phyloP scores from a whole-genome alignment of 805 yeast genomes.

The Yarrowia sp. region DNA sequence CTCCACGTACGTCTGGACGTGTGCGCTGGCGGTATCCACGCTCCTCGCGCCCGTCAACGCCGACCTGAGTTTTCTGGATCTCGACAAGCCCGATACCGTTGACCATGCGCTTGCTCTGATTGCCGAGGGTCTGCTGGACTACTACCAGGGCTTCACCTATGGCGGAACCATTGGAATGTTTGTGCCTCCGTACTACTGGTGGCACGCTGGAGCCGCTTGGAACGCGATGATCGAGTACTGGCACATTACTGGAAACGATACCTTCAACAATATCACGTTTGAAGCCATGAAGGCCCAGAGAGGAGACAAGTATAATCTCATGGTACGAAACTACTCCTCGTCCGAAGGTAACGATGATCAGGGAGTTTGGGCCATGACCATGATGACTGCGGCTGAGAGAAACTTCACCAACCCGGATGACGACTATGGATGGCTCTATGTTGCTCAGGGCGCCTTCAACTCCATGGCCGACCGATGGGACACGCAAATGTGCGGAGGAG shows the following conservation, averaged over 20 bases:
- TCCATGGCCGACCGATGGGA: conserved; percentile 94
- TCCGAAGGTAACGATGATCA: conserved; percentile 98
- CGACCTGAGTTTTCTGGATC: conserved; percentile 36
- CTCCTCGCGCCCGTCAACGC: conserved; percentile 18
- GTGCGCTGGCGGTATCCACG: conserved; percentile 11
- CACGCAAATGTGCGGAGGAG: conserved; percentile 68
- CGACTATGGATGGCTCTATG: conserved; percentile 72
- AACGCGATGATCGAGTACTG: conserved; percentile 81
- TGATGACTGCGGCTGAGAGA: conserved; percentile 87
- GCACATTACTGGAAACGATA: conserved; percentile 64
- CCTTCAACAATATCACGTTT: conserved; percentile 58
- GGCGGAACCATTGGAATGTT: conserved; percentile 91
- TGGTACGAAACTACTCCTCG: conserved; percentile 83
- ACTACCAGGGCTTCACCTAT: conserved; percentile 57
- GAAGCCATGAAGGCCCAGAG: conserved; percentile 70
- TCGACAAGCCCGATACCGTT: conserved; percentile 45
- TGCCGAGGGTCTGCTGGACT: conserved; percentile 62
- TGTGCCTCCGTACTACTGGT: conserved; percentile 91
- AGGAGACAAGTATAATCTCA: conserved; percentile 70
- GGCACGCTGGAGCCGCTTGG: conserved; percentile 98
- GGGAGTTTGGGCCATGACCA: conserved; percentile 94
- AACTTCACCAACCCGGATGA: conserved; percentile 73
- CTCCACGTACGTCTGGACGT: conserved; percentile 14
- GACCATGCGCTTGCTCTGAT: conserved; percentile 51
- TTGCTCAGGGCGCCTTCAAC: conserved; percentile 87